These are phyloP conservation scores for Fibroporia radiculosa DNA, from an alignment of 768 basidiomycete genomes.

Conservation along the genomic window DNA sequence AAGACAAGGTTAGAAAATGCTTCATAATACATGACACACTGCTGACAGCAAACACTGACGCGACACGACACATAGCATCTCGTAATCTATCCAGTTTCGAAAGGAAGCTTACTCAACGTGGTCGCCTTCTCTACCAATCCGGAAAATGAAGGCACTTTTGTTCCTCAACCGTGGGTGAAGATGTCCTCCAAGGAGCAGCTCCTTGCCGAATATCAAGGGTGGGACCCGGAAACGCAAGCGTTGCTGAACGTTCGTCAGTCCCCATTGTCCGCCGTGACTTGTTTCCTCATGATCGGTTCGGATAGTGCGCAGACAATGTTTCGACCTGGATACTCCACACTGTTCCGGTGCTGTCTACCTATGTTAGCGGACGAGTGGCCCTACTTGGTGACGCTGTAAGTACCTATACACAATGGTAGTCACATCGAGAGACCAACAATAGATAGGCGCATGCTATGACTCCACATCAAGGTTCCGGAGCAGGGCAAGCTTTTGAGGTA, in stretches of 20 bases:
- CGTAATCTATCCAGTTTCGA: slow-evolving; percentile 22
- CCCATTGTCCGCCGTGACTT: not conserved
- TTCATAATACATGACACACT: not conserved
- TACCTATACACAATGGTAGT: too few relatives aligned
- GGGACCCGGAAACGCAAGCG: slow-evolving; percentile 16
- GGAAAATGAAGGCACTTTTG: slow-evolving; percentile 11
- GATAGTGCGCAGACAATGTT: slow-evolving; percentile 9
- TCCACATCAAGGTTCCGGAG: slow-evolving; percentile 40
- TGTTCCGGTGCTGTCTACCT: slow-evolving; percentile 15
- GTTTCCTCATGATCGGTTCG: not conserved
- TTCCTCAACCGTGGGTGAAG: slow-evolving; percentile 15
- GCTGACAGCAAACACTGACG: slow-evolving; percentile 8
- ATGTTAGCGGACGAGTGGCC: slow-evolving; percentile 17
- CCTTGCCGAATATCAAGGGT: slow-evolving; percentile 8
- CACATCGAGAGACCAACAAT: too few relatives aligned
- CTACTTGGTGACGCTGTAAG: slow-evolving; percentile 24
- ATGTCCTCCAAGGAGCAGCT: slow-evolving; percentile 14
- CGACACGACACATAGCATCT: slow-evolving; percentile 24
- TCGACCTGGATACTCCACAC: slow-evolving; percentile 19
- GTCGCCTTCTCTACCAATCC: slow-evolving; percentile 15
- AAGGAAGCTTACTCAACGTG: slow-evolving; percentile 17
- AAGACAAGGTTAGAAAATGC: slow-evolving; percentile 15
- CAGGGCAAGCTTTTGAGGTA: slow-evolving; percentile 45
- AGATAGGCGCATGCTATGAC: slow-evolving; percentile 38
- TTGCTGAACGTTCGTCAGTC: slow-evolving; percentile 14